Conservation (phyloP, 495 filamentous ascomycete genomes). For the Polyplosphaeria fusca region DNA sequence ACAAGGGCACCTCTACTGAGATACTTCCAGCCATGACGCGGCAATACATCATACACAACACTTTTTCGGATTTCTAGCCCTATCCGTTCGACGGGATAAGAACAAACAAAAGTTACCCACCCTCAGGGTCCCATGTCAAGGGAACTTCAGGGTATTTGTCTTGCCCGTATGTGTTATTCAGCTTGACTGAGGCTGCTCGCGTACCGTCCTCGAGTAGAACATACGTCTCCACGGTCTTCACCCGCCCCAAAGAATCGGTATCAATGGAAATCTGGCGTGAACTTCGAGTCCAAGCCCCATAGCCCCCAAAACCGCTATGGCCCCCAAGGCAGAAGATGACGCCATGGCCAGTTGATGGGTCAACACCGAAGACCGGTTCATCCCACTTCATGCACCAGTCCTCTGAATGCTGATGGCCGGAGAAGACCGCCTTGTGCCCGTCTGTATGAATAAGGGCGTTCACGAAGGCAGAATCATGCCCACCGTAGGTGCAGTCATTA, state of each 20-base stretch:
- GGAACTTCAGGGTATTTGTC: constrained; percentile 51
- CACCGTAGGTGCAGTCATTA: constrained; percentile 44
- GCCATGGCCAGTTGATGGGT: constrained; percentile 42
- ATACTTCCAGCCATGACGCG: no score
- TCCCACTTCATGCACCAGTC: constrained; percentile 49
- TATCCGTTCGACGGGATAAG: no score
- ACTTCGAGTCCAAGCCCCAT: constrained; percentile 62
- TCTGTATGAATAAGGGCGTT: constrained; percentile 45
- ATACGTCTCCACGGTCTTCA: constrained; percentile 54
- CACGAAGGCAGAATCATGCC: constrained; percentile 65
- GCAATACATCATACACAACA: no score
- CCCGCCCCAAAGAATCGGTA: constrained; percentile 23
- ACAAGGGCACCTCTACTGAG: no score
- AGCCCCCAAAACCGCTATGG: constrained; percentile 69
- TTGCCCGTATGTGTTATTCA: constrained; percentile 66
- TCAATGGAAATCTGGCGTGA: constrained; percentile 40
- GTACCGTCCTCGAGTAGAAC: constrained; percentile 61
- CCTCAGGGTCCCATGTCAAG: no score
- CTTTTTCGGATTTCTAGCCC: no score
- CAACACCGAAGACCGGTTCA: constrained; percentile 24
- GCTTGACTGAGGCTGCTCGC: constrained; percentile 53
- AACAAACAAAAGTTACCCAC: no score
- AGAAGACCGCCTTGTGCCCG: constrained; percentile 61
- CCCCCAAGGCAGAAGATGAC: constrained; percentile 64
- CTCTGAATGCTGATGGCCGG: constrained; percentile 69